Evolutionary conservation across 2,329 filamentous ascomycete genomes (phyloP).

Genomic region (Pseudofabraea citricarpa): DNA sequence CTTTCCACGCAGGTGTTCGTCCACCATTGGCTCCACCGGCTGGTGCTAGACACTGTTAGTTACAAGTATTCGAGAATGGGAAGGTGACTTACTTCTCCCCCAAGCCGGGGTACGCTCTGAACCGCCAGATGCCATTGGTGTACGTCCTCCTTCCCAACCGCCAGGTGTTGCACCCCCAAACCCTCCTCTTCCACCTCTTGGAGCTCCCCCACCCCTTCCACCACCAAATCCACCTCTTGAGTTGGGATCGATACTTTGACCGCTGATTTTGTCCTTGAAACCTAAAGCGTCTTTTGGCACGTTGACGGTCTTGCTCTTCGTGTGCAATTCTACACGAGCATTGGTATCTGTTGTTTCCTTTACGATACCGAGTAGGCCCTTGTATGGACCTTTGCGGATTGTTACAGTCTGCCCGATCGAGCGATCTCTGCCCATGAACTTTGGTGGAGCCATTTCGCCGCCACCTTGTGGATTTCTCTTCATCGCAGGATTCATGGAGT

Average conservation of each 20-base stretch:
- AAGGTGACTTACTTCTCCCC: constrained; percentile 58
- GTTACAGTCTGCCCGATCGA: constrained; percentile 89
- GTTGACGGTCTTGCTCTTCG: constrained; percentile 86
- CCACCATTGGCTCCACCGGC: constrained; percentile 46
- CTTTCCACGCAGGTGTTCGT: constrained; percentile 66
- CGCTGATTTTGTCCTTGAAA: constrained; percentile 80
- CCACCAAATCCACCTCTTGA: constrained; percentile 39
- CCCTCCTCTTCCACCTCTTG: constrained; percentile 37
- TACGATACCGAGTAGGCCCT: constrained; percentile 89
- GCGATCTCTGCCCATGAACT: constrained; percentile 71
- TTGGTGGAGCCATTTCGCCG: constrained; percentile 60
- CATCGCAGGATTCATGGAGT: constrained; percentile 87
- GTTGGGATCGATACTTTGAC: constrained; percentile 70
- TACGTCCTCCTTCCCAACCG: constrained; percentile 65
- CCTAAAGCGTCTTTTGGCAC: constrained; percentile 77
- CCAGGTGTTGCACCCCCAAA: constrained; percentile 42
- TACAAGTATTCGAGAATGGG: neutral
- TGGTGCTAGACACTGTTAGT: constrained; percentile 36
- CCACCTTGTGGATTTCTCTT: constrained; percentile 59
- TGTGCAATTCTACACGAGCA: constrained; percentile 88
- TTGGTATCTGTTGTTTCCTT: constrained; percentile 86
- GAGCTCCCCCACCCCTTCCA: constrained; percentile 36
- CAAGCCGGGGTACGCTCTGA: constrained; percentile 73
- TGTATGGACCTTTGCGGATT: constrained; percentile 82
- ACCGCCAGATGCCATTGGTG: constrained; percentile 55